Base-by-base conservation (phyloP, 805 yeast species). In the Vanderwaltozyma tropicalis region DNA sequence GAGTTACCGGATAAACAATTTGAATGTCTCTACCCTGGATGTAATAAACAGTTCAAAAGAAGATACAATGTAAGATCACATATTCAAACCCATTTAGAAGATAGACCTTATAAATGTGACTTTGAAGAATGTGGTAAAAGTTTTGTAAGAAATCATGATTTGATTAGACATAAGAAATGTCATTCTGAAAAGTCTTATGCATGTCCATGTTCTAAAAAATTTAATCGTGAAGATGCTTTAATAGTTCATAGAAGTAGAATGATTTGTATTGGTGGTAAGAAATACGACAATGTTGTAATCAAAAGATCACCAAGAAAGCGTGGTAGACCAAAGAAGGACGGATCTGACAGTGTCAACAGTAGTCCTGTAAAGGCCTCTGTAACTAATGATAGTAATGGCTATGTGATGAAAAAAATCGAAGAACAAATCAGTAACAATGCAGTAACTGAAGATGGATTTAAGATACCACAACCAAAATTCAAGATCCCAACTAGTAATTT, bases 161-260 rank as follows among this genome's bases (percentile, higher is more conserved):
- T 92, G 47, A 73, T 86, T 42, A 72, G 99, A 43, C 99, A 92
- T 54, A 77, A 76, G 47, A 85, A 84, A 56, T 83, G 88, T 14
- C 99, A 92, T 56, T 69, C 76, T 40, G 87, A 76, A 37, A 78
- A 78, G 43, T 69, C 78, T 20, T 79, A 72, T 48, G 66, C 66
- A 20, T 92, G 98, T 61, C 81, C 82, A 0, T 94, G 99, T 64
- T 96, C 96, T n/a, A 89, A 88, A 61, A 79, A 78, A 44, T 92
- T 92, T 63, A 78, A 89, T 1, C 70, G 97, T 41, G 80, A 82
- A 38, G 96, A 92, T 64, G 95, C 96, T 0, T 64, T 88, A 57
- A 76, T 75, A 47, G 72, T 89, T 43, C 98, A 89, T 55, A 67
- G 85, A 46, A 67, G 75, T 32, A 71, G 95, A 47, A 76, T 77